phyloP scores from a whole-genome alignment of 208 protist genomes.

The Trypanosoma vivax region DNA sequence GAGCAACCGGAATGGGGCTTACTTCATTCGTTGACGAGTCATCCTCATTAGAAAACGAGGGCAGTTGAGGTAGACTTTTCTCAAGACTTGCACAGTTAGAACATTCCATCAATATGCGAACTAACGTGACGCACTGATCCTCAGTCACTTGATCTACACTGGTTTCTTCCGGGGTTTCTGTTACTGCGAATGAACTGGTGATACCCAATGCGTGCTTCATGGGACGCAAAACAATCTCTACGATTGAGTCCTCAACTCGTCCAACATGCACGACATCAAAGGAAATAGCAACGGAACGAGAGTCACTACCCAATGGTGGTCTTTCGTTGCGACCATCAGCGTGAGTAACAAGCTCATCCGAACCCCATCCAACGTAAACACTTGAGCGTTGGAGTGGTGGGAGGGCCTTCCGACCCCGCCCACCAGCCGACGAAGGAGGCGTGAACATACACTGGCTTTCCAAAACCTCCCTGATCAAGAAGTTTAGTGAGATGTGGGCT shows the following conservation, averaged over 20 bases:
- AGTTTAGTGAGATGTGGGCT: constrained; percentile 53
- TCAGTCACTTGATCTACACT: background rate
- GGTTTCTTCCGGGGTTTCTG: background rate
- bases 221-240: constrained; percentile 20
- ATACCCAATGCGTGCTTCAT: constrained; percentile 16
- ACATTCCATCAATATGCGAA: background rate
- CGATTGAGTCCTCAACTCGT: background rate
- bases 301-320: constrained; percentile 13
- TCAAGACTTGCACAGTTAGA: too few relatives aligned
- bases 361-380: constrained; percentile 34
- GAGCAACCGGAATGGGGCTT: too few relatives aligned
- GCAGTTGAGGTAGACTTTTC: too few relatives aligned
- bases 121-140: background rate
- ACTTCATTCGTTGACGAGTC: too few relatives aligned
- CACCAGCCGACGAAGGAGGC: background rate
- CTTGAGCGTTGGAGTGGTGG: constrained; percentile 4
- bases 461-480: constrained; percentile 25
- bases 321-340: constrained; percentile 15
- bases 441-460: background rate
- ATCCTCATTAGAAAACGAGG: too few relatives aligned
- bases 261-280: constrained; percentile 26
- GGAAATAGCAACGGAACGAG: constrained; percentile 25
- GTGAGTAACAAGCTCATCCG: constrained; percentile 14
- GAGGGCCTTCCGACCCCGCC: background rate
- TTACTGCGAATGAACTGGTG: background rate